Evolutionary conservation across 805 yeast species (phyloP).

Genomic region (Candida ipomoeae): DNA sequence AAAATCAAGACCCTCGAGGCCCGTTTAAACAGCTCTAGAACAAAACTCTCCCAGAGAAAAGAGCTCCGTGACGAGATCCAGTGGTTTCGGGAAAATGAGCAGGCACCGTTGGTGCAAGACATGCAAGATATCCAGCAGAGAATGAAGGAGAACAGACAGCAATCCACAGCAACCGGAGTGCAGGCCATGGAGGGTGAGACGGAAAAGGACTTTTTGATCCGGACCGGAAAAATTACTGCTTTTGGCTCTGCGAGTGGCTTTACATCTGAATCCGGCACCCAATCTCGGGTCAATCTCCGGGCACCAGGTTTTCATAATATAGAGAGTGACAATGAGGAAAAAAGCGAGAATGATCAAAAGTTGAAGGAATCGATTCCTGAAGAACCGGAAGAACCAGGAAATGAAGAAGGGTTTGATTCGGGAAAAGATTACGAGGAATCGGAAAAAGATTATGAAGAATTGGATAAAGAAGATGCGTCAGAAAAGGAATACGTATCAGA

Average conservation of each 20-base stretch:
- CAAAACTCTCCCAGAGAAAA: constrained; percentile 63
- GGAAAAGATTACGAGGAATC: neutral
- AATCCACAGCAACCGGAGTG: constrained; percentile 32
- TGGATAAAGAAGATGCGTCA: neutral
- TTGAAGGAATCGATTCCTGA: neutral
- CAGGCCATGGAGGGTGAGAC: constrained; percentile 51
- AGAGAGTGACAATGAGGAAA: neutral
- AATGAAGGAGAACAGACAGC: constrained; percentile 33
- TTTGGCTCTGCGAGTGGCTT: constrained; percentile 72
- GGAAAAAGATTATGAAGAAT: neutral
- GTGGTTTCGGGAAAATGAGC: constrained; percentile 45
- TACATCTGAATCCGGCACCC: constrained; percentile 15
- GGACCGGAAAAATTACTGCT: constrained; percentile 93
- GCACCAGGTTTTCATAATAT: constrained; percentile 45
- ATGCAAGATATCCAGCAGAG: constrained; percentile 47
- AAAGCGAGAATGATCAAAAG: too few relatives aligned
- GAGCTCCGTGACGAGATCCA: constrained; percentile 51
- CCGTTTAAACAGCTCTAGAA: constrained; percentile 46
- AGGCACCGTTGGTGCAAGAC: constrained; percentile 55
- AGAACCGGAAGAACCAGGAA: neutral
- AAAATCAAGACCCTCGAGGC: constrained; percentile 47
- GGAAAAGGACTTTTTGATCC: constrained; percentile 70
- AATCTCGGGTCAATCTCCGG: constrained; percentile 42
- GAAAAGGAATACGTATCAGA: neutral
- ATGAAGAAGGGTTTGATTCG: neutral